Base-by-base conservation (phyloP, 176 grass and related monocot genomes). In the Carex scoparia region DNA sequence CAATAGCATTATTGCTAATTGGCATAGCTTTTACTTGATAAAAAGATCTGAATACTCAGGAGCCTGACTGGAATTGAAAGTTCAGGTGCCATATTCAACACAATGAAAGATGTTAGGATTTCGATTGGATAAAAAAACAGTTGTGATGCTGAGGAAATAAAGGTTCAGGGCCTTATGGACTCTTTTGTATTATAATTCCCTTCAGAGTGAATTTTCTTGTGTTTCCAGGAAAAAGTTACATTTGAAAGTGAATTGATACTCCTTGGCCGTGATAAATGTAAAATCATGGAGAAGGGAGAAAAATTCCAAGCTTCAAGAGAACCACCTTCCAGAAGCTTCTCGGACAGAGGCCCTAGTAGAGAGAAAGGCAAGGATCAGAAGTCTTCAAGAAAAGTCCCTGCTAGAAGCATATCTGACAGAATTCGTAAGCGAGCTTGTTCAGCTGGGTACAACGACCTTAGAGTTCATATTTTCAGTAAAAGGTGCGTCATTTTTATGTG, bases 241-340 rank as follows among this genome's bases (percentile, higher is more conserved):
- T 83, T 83, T 51, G 64, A 65, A 68, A 54, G 13, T 63, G 81
- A 83, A 30, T 66, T 83, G 7, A 55, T 7, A 53, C 4, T 68
- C 48, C 44, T 83, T 83, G 19, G 81, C 12, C 44, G 12, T 10
- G 60, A 83, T 66, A 83, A 83, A 67, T 32, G 81, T 12, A 83
- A 83, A 81, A 48, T 31, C 42, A 53, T 13, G 28, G 81, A 69
- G 8, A 83, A 53, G 63, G 40, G 12, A 14, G 19, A 83, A 66
- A 31, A 12, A 33, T 16, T 51, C 31, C 33, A 66, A 51, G 64
- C 60, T 83, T 69, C 61, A 67, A 83, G 64, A 83, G 62, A 83
- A 68, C 7, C 32, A 33, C 81, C 44, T 67, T 82, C 46, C 30
- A 83, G 63, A 83, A 83, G 81, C 63, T 83, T 83, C 18, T 83